Conservation (phyloP, 441 rosid genomes). For the Eruca vesicaria region DNA sequence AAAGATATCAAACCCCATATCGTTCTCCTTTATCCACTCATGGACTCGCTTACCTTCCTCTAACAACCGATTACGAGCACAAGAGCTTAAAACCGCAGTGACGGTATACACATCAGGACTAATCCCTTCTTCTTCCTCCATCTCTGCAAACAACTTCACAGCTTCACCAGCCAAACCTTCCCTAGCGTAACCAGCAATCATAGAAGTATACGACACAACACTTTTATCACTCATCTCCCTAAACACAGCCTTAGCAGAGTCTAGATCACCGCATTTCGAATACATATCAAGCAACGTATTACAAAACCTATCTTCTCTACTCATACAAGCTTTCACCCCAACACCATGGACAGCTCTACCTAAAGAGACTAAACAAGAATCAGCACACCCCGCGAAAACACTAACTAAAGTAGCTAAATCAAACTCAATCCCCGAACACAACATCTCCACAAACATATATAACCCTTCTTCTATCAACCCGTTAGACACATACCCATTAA, state of each 20-base stretch:
- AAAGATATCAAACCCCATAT: slow-evolving; percentile 47
- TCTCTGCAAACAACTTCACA: slow-evolving; percentile 50
- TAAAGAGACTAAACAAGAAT: slow-evolving; percentile 33
- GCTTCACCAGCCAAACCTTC: slow-evolving; percentile 54
- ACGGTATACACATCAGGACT: slow-evolving; percentile 54
- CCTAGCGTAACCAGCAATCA: slow-evolving; percentile 73
- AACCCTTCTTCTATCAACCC: slow-evolving; percentile 45
- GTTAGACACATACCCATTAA: slow-evolving; percentile 51
- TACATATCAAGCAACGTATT: slow-evolving; percentile 72
- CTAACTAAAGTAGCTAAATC: slow-evolving; percentile 59
- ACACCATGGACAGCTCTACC: slow-evolving; percentile 56
- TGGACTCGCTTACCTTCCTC: slow-evolving; percentile 63
- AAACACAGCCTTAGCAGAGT: slow-evolving; percentile 50
- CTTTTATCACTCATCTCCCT: slow-evolving; percentile 43
- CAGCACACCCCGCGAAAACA: slow-evolving; percentile 58
- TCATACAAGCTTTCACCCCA: slow-evolving; percentile 45
- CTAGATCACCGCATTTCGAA: slow-evolving; percentile 55
- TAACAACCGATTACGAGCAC: slow-evolving; percentile 57
- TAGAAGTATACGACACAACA: slow-evolving; percentile 68
- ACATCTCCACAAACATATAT: slow-evolving; percentile 44
- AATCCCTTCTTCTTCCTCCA: slow-evolving; percentile 52
- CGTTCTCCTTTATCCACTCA: slow-evolving; percentile 46
- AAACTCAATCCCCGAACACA: slow-evolving; percentile 35
- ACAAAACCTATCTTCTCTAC: slow-evolving; percentile 35
- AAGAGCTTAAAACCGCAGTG: slow-evolving; percentile 58